These are phyloP conservation scores for Coniochaeta sp. DNA, from an alignment of 2,329 filamentous ascomycete species.

Conservation along the genomic window DNA sequence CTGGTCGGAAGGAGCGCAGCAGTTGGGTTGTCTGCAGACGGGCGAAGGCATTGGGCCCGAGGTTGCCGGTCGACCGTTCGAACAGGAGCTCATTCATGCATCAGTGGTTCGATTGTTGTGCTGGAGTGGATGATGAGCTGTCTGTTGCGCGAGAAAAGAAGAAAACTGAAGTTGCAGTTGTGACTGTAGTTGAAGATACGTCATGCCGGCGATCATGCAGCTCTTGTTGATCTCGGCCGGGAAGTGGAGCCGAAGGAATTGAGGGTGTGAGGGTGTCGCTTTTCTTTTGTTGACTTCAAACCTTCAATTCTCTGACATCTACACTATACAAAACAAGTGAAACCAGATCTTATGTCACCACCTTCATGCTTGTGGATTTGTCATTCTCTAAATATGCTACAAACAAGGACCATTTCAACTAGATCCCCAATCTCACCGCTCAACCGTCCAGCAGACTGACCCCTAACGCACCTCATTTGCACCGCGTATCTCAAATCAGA, in stretches of 20 bases:
- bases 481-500: neutral
- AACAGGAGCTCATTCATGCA: conserved; percentile 68
- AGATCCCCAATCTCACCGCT: neutral
- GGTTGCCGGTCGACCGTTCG: conserved; percentile 64
- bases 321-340: too few relatives aligned
- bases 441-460: neutral
- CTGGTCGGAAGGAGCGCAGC: conserved; percentile 60
- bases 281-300: too few relatives aligned
- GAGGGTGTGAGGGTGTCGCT: too few relatives aligned
- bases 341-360: neutral
- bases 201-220: too few relatives aligned
- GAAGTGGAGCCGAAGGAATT: neutral
- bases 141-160: neutral
- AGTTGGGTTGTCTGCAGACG: conserved; percentile 58
- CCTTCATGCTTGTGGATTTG: neutral
- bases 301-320: too few relatives aligned
- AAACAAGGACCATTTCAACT: neutral
- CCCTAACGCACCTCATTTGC: too few relatives aligned
- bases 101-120: neutral
- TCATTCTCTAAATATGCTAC: neutral
- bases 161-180: neutral
- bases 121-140: too few relatives aligned
- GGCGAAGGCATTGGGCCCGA: conserved; percentile 56
- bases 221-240: neutral
- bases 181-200: neutral